phyloP scores from a whole-genome alignment of 306 rosid genomes.

The Inga oerstediana region DNA sequence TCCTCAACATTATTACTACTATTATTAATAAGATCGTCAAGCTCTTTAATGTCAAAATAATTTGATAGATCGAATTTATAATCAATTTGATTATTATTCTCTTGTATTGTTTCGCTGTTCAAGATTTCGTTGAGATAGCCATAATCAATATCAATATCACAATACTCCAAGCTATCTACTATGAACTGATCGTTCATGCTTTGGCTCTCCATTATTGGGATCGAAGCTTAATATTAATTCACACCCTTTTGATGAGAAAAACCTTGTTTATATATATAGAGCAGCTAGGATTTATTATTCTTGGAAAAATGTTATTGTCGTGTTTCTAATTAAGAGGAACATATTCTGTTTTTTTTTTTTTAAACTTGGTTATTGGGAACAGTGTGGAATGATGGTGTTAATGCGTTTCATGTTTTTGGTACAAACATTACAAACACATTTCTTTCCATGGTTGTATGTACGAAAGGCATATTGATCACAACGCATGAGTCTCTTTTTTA shows the following conservation, averaged over 20 bases:
- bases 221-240: not conserved
- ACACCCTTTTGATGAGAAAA: not conserved
- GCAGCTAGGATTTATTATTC: not conserved
- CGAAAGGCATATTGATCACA: not conserved
- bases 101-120: conserved; percentile 18
- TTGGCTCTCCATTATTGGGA: not conserved
- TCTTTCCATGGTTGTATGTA: not conserved
- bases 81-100: not conserved
- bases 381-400: not conserved
- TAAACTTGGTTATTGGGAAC: not conserved
- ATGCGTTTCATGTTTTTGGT: not conserved
- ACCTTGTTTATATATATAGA: not conserved
- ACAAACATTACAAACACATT: not conserved
- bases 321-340: not conserved
- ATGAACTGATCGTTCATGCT: not conserved
- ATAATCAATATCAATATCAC: conserved; percentile 29
- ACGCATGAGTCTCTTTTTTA: not conserved
- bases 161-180: not conserved
- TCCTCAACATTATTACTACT: not conserved
- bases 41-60: not conserved
- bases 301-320: not conserved
- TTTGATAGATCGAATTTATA: not conserved
- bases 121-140: conserved; percentile 17
- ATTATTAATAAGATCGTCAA: not conserved
- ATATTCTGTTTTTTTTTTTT: not conserved